Base-by-base conservation (phyloP, 2,329 filamentous ascomycete species). In the Beauveria medogensis region DNA sequence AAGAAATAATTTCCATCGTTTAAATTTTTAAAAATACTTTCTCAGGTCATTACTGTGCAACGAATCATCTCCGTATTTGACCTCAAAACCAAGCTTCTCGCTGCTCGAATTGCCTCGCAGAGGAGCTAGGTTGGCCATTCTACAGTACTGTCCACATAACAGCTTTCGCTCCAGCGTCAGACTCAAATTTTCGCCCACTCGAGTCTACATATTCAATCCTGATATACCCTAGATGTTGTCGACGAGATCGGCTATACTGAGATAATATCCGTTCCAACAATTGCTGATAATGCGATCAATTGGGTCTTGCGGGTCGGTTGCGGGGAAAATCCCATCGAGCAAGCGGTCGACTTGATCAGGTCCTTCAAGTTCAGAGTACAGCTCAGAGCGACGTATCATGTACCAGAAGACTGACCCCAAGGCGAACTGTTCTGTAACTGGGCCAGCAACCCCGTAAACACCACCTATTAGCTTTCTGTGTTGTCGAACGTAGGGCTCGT, bases 401-500 rank as follows among this genome's bases (percentile, higher is more conserved):
- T 63, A 67, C 63, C 63, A 67, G 44, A 67, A 66, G 51, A 66
- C 48, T 3, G 60, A 67, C 3, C 63, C 64, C 1, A 66, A 64
- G 41, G 65, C 64, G 24, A 64, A 66, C 59, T 66, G 63, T 40
- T 67, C 65, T 3, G 64, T 62, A 28, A 46, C 40, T 12, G 63
- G 60, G 41, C 64, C 59, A 41, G 65, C 62, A 51, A 55, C 37
- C 9, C 65, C 62, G 30, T 24, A 65, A 2, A 41, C 14, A 7
- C 65, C 61, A 34, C 61, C 63, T 3, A 7, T 20, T 1, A 14
- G 24, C 9, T 60, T 28, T 26, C 62, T 63, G 30, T 37, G 41
- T 51, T 64, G 59, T 57, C 65, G 63, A 54, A 67, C 64, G 28
- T 65, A 66, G 9, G 65, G 65, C 43, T 66, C 62, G 53, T 65